Conservation (phyloP, 768 basidiomycete species). For the Boletus subcaerulescens region DNA sequence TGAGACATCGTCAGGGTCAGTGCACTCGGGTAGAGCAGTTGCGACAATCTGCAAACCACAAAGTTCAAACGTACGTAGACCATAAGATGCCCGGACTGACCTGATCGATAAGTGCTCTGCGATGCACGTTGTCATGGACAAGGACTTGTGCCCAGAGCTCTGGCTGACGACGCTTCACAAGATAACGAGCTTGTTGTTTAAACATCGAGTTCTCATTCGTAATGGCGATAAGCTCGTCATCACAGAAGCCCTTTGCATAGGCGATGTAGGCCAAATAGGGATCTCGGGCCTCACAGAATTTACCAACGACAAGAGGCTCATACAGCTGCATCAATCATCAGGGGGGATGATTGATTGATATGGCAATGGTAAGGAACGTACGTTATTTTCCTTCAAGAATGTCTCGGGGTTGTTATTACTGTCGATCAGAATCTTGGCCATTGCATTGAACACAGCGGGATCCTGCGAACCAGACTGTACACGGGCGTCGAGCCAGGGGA, state of each 20-base stretch:
- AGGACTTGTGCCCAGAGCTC: constrained; percentile 98
- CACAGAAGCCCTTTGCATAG: constrained; percentile 98
- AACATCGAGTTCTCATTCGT: constrained; percentile 99
- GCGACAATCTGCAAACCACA: constrained; percentile 65
- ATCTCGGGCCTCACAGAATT: constrained; percentile 98
- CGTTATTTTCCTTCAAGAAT: constrained; percentile 99
- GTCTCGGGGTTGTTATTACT: constrained; percentile 97
- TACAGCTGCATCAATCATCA: constrained; percentile 60
- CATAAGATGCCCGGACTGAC: constrained; percentile 35
- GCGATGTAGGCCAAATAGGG: constrained; percentile 99
- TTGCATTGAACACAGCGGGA: constrained; percentile 90
- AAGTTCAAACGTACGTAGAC: neutral
- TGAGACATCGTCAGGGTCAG: constrained; percentile 98
- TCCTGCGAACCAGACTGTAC: constrained; percentile 95
- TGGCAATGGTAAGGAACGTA: constrained; percentile 37
- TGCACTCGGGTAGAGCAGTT: constrained; percentile 93
- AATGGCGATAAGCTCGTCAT: constrained; percentile 93
- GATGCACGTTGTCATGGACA: constrained; percentile 82
- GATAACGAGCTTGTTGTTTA: constrained; percentile 98
- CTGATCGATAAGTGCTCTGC: constrained; percentile 92
- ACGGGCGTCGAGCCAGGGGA: constrained; percentile 94
- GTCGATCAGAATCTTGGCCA: constrained; percentile 98
- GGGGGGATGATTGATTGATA: neutral
- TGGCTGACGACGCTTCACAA: constrained; percentile 91
- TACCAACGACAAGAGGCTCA: constrained; percentile 95